Evolutionary conservation across 163 green algal genomes (phyloP).

Genomic region (Chlamydomonas reinhardtii): DNA sequence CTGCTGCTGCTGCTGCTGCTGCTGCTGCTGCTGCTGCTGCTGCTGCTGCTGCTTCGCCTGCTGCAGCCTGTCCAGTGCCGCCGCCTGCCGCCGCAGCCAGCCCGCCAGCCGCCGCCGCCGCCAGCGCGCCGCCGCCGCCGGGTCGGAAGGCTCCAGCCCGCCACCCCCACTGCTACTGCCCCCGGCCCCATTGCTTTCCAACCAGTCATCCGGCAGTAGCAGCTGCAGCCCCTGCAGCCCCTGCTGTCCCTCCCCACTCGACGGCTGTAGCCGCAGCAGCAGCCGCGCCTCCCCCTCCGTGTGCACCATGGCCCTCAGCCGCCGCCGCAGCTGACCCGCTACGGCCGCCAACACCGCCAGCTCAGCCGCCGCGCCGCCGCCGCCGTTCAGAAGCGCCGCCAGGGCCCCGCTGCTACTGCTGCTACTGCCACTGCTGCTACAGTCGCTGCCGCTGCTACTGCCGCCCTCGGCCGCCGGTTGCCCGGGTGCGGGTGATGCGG

Average conservation of each 20-base stretch:
- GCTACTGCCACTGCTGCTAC: no score
- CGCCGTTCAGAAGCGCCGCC: neutral
- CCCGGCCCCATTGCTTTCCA: neutral
- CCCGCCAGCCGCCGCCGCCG: no score
- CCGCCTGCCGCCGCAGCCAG: neutral
- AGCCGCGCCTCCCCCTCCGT: neutral
- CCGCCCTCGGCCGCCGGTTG: no score
- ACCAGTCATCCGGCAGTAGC: conserved; percentile 17
- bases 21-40: neutral
- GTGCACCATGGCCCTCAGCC: conserved; percentile 50
- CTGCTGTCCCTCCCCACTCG: neutral
- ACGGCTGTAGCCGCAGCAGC: neutral
- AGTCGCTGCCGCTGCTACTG: no score
- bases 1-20: neutral
- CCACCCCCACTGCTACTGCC: neutral
- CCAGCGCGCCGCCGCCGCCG: no score
- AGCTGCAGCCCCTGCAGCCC: neutral
- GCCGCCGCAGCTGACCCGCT: conserved; percentile 44
- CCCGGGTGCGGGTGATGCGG: no score
- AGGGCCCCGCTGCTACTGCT: neutral
- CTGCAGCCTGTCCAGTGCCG: neutral
- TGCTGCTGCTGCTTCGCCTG: neutral
- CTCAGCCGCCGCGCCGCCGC: conserved; percentile 21
- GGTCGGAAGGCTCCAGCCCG: no score
- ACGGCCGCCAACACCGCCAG: conserved; percentile 40